Base-by-base conservation (phyloP, 2,329 filamentous ascomycete genomes). In the Penicillium sp. region DNA sequence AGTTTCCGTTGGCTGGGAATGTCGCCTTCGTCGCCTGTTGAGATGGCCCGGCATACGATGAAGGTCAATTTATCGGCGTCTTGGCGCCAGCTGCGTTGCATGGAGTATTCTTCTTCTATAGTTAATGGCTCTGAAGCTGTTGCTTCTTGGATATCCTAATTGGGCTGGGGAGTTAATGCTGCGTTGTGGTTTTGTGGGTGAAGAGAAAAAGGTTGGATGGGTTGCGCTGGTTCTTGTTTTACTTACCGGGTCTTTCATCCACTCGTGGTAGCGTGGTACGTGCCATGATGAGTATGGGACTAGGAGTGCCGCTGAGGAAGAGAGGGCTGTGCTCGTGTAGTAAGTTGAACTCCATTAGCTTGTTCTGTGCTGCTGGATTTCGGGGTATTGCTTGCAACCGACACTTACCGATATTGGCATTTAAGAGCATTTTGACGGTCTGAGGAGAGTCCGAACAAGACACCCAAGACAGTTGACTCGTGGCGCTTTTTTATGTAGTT, bases 61-160 rank as follows among this genome's bases (percentile, higher is more conserved):
- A 97, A 97, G 0, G 93, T 97, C 57, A 97, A 73, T 75, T 97
- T 97, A 74, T 97, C 92, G 24, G 77, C 73, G 40, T 94, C 89
- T 18, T 77, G 77, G 36, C 92, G 86, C 93, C 93, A 97, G 59
- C 86, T 90, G n/a, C 77, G 76, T 72, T 97, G 93, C 86, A 97
- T 97, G 46, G 85, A 83, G 72, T 94, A 91, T 78, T 97, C 93
- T 68, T 96, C 88, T 1, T 84, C 79, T 0, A 97, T 78, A 0
- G 83, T 86, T 47, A 97, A 81, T 0, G 88, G 89, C 58, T 97
- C 92, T 0, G 92, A 97, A 1, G 93, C 92, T 0, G 93, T 97
- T 50, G 89, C 88, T 73, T 86, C 80, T 76, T 88, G 92, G 38
- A 97, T 89, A 44, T 85, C 82, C 86, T 62, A 18, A 18, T 18